Evolutionary conservation across 345 rosid species (phyloP).

Genomic region (Eucalyptus erythrocorys): DNA sequence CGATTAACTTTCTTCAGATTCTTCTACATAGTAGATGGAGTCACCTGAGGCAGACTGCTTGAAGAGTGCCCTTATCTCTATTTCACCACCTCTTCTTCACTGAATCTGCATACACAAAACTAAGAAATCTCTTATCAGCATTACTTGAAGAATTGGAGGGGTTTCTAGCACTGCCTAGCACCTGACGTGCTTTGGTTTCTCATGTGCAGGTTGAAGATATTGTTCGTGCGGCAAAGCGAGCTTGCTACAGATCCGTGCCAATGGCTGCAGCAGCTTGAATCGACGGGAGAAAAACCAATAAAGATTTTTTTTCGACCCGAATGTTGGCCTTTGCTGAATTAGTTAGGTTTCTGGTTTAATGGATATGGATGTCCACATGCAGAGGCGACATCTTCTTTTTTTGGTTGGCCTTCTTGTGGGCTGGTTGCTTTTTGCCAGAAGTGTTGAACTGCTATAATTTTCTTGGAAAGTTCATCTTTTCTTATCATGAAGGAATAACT

Average conservation of each 20-base stretch:
- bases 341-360: background rate
- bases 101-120: background rate
- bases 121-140: background rate
- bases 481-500: background rate
- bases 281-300: background rate
- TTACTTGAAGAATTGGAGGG: background rate
- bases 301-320: background rate
- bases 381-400: background rate
- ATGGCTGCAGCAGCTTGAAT: conserved; percentile 1
- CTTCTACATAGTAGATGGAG: background rate
- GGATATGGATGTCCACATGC: background rate
- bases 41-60: background rate
- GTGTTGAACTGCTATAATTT: background rate
- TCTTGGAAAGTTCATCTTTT: background rate
- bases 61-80: background rate
- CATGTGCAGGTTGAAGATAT: conserved; percentile 56
- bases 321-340: background rate
- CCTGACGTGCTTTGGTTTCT: background rate
- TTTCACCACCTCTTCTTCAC: background rate
- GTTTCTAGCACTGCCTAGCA: background rate
- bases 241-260: conserved; percentile 55
- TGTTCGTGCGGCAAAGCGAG: conserved; percentile 70
- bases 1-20: background rate
- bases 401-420: background rate
- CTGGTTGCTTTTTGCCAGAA: background rate